Base-by-base conservation (phyloP, 495 filamentous ascomycete species). In the Aspergillus hancockii region DNA sequence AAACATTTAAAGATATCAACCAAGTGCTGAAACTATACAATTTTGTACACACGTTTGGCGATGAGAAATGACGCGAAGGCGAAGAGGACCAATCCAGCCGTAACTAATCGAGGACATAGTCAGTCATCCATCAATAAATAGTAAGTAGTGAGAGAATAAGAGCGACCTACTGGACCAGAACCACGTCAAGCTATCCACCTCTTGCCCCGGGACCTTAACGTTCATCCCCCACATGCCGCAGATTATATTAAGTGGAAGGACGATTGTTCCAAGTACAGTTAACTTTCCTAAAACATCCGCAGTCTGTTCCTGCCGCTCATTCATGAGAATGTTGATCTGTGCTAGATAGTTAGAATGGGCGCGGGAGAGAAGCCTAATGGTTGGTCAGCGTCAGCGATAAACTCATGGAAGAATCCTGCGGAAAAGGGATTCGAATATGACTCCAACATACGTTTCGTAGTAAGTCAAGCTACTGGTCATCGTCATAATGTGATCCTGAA, bases 171-270 rank as follows among this genome's bases (percentile, higher is more conserved):
- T 84, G 19, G 77, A 82, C 77, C 78, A 88, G 61, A 89, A 89
- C 86, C 86, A 89, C 47, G 71, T 72, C 54, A 87, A 62, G 62
- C 78, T 83, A 45, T 86, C 84, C 46, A 81, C 70, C 31, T 90
- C 88, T 69, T 97, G 93, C 2, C 93, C 91, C 0, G 94, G 94
- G 0, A 98, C 93, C 75, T 90, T 88, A 8, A 96, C 91, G 78
- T 98, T 98, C 94, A 98, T 98, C 34, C 94, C 94, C 90, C 94
- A 98, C 71, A 98, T 88, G 63, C 94, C 95, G 25, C 94, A 97
- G 62, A 98, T 91, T 73, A 98, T 93, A 68, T 98, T 98, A 87
- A 98, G 93, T 19, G 94, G 94, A 56, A 98, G 82, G 6, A 98
- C 92, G 62, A 98, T 98, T 9, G 94, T 98, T 63, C 93, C 94